Evolutionary conservation across 2,329 filamentous ascomycete species (phyloP).

Genomic region (Paradendryphiella salina): DNA sequence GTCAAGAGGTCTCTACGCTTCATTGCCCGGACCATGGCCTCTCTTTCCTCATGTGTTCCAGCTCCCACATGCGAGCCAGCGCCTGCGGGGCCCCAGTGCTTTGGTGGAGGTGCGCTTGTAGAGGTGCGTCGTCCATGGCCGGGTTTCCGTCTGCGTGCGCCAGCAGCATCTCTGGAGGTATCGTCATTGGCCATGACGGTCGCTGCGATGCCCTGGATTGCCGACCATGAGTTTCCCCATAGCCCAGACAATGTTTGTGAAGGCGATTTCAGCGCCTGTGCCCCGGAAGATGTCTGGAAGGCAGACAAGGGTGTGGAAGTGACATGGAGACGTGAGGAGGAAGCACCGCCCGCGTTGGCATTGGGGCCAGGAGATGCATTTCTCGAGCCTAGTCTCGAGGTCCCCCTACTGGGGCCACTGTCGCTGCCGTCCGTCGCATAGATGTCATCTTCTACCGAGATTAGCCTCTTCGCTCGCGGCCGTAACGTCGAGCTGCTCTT

Average conservation of each 20-base stretch:
- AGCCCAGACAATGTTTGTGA: slow-evolving; percentile 48
- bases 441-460: slow-evolving; percentile 54
- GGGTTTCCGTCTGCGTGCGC: slow-evolving; percentile 35
- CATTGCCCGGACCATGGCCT: slow-evolving; percentile 53
- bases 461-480: slow-evolving; percentile 52
- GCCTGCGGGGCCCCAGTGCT: slow-evolving; percentile 54
- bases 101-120: slow-evolving; percentile 47
- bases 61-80: slow-evolving; percentile 47
- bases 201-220: slow-evolving; percentile 55
- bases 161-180: slow-evolving; percentile 18
- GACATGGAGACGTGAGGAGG: slow-evolving; percentile 40
- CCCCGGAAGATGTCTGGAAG: slow-evolving; percentile 29
- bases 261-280: slow-evolving; percentile 30
- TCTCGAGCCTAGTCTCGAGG: slow-evolving; percentile 39
- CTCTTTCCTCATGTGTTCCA: slow-evolving; percentile 52
- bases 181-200: slow-evolving; percentile 52
- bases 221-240: slow-evolving; percentile 55
- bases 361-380: slow-evolving; percentile 49
- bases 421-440: slow-evolving; percentile 43
- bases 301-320: slow-evolving; percentile 34
- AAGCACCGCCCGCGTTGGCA: slow-evolving; percentile 22
- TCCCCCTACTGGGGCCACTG: slow-evolving; percentile 45
- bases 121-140: slow-evolving; percentile 35
- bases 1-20: slow-evolving; percentile 55
- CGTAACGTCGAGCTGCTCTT: slow-evolving; percentile 52